These are phyloP conservation scores for Aspergillus pseudoglaucus DNA, from an alignment of 2,329 filamentous ascomycete genomes.

Conservation along the genomic window DNA sequence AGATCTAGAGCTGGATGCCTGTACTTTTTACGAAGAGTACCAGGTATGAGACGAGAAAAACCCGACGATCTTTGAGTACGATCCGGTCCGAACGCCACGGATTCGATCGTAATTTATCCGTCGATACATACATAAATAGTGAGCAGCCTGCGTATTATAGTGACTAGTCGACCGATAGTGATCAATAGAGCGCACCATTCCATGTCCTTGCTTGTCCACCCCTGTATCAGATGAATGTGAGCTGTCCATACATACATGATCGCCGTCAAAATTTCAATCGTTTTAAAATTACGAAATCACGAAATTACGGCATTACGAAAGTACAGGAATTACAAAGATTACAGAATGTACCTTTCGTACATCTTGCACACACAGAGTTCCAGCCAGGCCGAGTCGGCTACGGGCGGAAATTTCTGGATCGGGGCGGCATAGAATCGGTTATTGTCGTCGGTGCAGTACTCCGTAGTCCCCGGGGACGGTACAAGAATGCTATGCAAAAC, in stretches of 20 bases:
- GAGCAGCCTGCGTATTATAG: background rate
- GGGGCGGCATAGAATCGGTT: background rate
- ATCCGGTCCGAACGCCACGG: slow-evolving; percentile 32
- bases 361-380: too few relatives aligned
- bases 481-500: slow-evolving; percentile 12
- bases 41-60: slow-evolving; percentile 44
- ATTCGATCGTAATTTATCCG: slow-evolving; percentile 42
- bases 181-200: too few relatives aligned
- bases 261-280: too few relatives aligned
- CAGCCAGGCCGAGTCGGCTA: background rate
- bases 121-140: slow-evolving; percentile 29
- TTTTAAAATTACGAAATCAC: too few relatives aligned
- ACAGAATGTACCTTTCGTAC: too few relatives aligned
- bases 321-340: too few relatives aligned
- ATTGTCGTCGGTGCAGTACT: background rate
- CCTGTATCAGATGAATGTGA: too few relatives aligned
- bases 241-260: too few relatives aligned
- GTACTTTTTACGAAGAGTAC: slow-evolving; percentile 10
- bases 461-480: background rate
- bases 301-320: too few relatives aligned
- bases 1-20: slow-evolving; percentile 39
- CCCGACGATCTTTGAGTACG: slow-evolving; percentile 49
- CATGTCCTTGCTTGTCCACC: too few relatives aligned
- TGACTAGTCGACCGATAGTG: too few relatives aligned
- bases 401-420: background rate